Percentiles rank a stretch among this genome's conserved stretches.
Evolutionary conservation across 192 early-diverging fungal genomes (phyloP).

Genomic region (Pecoramyces ruminantium): DNA sequence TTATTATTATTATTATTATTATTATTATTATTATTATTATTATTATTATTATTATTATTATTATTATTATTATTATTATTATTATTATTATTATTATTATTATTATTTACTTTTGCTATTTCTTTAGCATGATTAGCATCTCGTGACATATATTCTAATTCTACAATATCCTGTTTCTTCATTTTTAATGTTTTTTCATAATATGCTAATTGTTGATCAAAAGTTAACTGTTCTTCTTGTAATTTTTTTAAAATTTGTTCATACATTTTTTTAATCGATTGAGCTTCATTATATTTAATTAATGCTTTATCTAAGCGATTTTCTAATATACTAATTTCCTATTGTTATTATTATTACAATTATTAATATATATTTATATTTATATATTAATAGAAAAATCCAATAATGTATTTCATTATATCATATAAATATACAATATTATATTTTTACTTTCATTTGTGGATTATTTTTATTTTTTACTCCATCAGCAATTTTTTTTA

Average conservation of each 20-base stretch:
- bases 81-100: too few species aligned
- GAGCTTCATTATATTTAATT: constrained; percentile 50
- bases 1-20: too few species aligned
- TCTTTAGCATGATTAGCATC: constrained; percentile 48
- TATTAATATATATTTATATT: not conserved
- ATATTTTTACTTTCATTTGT: not conserved
- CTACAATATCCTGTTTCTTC: constrained; percentile 33
- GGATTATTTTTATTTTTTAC: not conserved
- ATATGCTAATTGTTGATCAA: constrained; percentile 37
- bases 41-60: too few species aligned
- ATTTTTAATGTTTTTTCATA: constrained; percentile 36
- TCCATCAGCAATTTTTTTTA: not conserved
- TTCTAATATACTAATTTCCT: constrained; percentile 41
- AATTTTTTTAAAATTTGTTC: constrained; percentile 37
- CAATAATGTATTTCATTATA: too few species aligned
- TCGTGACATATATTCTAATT: constrained; percentile 37
- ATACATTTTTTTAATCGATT: constrained; percentile 39
- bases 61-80: too few species aligned
- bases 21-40: too few species aligned
- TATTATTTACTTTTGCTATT: not conserved
- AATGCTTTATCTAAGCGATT: constrained; percentile 42
- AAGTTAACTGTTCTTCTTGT: constrained; percentile 40
- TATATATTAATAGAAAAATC: too few species aligned
- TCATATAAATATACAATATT: not conserved
- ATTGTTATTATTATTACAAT: constrained; percentile 14